Evolutionary conservation across 1,284 basidiomycete genomes (phyloP).

Genomic region (Sporisorium exsertum): DNA sequence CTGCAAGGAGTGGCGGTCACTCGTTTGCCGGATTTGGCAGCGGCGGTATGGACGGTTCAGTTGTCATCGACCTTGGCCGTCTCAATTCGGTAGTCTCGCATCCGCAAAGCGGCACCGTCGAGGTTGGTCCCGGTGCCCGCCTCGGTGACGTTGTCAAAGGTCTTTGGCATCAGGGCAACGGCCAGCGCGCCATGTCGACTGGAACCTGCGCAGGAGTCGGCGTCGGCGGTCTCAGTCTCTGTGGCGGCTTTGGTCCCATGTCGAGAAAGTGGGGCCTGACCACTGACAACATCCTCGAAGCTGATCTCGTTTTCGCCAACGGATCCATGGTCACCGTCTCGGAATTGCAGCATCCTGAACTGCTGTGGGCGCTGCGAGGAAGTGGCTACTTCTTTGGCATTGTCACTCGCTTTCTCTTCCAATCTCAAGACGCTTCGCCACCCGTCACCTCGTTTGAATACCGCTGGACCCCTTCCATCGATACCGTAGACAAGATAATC

Average conservation of each 20-base stretch:
- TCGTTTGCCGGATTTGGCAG: conserved; percentile 65
- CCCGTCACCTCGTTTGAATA: conserved; percentile 51
- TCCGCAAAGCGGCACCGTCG: conserved; percentile 41
- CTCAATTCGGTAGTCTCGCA: conserved; percentile 57
- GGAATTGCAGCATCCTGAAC: conserved; percentile 29
- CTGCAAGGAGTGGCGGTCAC: conserved; percentile 69
- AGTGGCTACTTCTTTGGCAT: conserved; percentile 68
- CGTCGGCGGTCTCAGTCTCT: conserved; percentile 66
- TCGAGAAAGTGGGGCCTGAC: conserved; percentile 67
- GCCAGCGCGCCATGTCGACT: conserved; percentile 64
- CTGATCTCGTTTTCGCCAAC: conserved; percentile 69
- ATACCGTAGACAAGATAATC: conserved; percentile 15
- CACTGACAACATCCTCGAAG: conserved; percentile 63
- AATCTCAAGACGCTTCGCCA: conserved; percentile 53
- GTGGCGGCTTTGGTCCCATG: conserved; percentile 66
- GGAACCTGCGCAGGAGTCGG: conserved; percentile 69
- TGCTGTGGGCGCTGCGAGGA: conserved; percentile 67
- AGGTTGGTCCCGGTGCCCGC: conserved; percentile 63
- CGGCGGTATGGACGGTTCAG: conserved; percentile 63
- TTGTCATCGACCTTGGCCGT: conserved; percentile 60
- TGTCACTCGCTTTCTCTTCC: conserved; percentile 63
- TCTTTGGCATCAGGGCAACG: conserved; percentile 54
- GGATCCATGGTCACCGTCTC: conserved; percentile 59
- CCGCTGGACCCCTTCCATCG: conserved; percentile 49
- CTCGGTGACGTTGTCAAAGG: conserved; percentile 69